A percentile compares a stretch with the other conserved stretches of the same genome.
phyloP scores from a whole-genome alignment of 1,284 basidiomycete species.

The Clitocybe nebularis region DNA sequence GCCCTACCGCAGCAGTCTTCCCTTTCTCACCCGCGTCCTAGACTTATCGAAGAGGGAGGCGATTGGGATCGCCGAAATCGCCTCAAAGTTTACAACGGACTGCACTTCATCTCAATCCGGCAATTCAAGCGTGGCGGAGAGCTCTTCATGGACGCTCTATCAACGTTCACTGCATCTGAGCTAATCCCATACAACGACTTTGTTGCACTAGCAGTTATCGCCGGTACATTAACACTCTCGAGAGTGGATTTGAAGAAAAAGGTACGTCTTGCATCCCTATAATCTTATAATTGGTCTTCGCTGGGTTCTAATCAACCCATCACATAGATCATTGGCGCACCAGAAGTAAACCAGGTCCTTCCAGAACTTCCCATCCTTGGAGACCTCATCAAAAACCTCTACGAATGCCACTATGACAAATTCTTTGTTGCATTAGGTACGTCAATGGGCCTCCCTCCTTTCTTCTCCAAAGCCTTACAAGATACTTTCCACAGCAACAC shows the following conservation, averaged over 20 bases:
- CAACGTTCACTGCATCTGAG: constrained; percentile 93
- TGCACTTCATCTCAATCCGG: constrained; percentile 85
- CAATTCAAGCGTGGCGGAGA: constrained; percentile 73
- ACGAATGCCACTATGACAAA: constrained; percentile 92
- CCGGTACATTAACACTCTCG: constrained; percentile 74
- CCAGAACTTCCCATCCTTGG: constrained; percentile 68
- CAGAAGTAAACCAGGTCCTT: constrained; percentile 71
- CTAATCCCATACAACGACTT: constrained; percentile 90
- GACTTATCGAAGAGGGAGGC: constrained; percentile 91
- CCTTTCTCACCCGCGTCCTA: constrained; percentile 25
- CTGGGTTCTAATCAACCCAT: not conserved
- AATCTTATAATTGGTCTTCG: too few species aligned
- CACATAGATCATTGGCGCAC: constrained; percentile 55
- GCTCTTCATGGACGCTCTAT: constrained; percentile 86
- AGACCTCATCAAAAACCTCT: constrained; percentile 73
- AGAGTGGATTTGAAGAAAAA: constrained; percentile 92
- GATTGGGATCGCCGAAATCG: constrained; percentile 98
- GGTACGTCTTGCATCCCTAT: too few species aligned
- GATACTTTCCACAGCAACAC: constrained; percentile 52
- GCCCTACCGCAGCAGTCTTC: too few species aligned
- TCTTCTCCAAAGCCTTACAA: constrained; percentile 7
- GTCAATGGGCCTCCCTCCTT: constrained; percentile 14
- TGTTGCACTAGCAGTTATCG: constrained; percentile 82
- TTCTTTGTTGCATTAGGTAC: constrained; percentile 88
- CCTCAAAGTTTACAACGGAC: constrained; percentile 92